phyloP scores from a whole-genome alignment of 2,329 filamentous ascomycete species.

The Clonostachys chloroleuca region DNA sequence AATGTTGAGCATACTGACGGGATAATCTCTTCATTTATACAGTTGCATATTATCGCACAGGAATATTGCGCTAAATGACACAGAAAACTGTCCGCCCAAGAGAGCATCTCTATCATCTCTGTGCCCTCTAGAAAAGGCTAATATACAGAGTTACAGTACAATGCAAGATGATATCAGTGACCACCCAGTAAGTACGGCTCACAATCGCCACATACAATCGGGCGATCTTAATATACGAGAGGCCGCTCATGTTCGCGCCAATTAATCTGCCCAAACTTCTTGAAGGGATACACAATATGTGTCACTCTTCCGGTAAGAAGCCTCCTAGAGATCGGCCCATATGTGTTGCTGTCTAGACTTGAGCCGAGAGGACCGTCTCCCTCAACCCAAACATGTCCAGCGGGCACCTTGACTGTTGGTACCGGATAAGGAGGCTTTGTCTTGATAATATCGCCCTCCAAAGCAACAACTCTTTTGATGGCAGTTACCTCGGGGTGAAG shows the following conservation, averaged over 20 bases:
- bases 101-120: too few relatives aligned
- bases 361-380: conserved; percentile 73
- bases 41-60: too few relatives aligned
- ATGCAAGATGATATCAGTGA: too few relatives aligned
- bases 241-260: conserved; percentile 49
- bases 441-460: conserved; percentile 74
- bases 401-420: conserved; percentile 60
- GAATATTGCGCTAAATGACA: too few relatives aligned
- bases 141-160: too few relatives aligned
- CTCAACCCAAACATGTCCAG: conserved; percentile 91
- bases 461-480: conserved; percentile 78
- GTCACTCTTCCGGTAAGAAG: conserved; percentile 73
- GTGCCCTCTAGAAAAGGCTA: too few relatives aligned
- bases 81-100: too few relatives aligned
- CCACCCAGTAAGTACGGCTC: too few relatives aligned
- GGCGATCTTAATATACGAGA: conserved; percentile 7
- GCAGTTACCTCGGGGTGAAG: conserved; percentile 62
- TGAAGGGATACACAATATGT: conserved; percentile 66
- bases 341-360: conserved; percentile 82
- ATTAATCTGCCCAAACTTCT: conserved; percentile 49
- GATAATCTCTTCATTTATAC: too few relatives aligned
- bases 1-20: too few relatives aligned
- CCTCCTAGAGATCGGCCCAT: conserved; percentile 75
- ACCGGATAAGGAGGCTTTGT: conserved; percentile 59
- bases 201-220: not conserved